Conservation (phyloP, 495 filamentous ascomycete species). For the Neurospora hispaniola region DNA sequence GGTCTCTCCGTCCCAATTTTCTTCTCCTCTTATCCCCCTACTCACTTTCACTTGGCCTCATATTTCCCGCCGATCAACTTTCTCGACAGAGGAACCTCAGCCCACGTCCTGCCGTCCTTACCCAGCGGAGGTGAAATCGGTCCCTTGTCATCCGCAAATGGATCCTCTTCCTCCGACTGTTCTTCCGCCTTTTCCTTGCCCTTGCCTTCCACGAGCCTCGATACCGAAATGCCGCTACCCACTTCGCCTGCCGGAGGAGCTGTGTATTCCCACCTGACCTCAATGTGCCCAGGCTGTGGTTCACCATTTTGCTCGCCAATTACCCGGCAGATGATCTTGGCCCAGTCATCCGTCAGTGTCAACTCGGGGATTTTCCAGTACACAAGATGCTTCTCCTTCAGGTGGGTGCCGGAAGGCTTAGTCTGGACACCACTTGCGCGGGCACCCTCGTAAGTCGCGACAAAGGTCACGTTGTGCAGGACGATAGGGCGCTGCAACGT, state of each 20-base stretch:
- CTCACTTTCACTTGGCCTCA: slow-evolving; percentile 33
- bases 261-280: slow-evolving; percentile 71
- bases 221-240: slow-evolving; percentile 54
- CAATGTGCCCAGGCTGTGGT: slow-evolving; percentile 64
- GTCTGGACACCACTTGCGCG: slow-evolving; percentile 54
- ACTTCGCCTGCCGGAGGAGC: slow-evolving; percentile 22
- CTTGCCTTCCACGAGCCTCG: slow-evolving; percentile 32
- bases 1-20: neutral
- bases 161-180: slow-evolving; percentile 29
- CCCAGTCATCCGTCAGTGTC: slow-evolving; percentile 45
- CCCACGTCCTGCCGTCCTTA: slow-evolving; percentile 50
- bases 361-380: slow-evolving; percentile 86
- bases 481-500: slow-evolving; percentile 42
- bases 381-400: slow-evolving; percentile 76
- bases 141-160: slow-evolving; percentile 31
- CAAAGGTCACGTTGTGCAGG: slow-evolving; percentile 71
- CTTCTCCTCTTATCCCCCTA: neutral
- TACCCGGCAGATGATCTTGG: slow-evolving; percentile 73
- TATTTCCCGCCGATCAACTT: slow-evolving; percentile 77
- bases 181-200: slow-evolving; percentile 32
- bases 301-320: slow-evolving; percentile 59
- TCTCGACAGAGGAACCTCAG: slow-evolving; percentile 56
- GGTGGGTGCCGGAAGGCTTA: slow-evolving; percentile 68
- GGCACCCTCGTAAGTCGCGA: slow-evolving; percentile 65
- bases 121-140: slow-evolving; percentile 22